phyloP scores from a whole-genome alignment of 2,329 filamentous ascomycete genomes.

The Sclerotinia minor region DNA sequence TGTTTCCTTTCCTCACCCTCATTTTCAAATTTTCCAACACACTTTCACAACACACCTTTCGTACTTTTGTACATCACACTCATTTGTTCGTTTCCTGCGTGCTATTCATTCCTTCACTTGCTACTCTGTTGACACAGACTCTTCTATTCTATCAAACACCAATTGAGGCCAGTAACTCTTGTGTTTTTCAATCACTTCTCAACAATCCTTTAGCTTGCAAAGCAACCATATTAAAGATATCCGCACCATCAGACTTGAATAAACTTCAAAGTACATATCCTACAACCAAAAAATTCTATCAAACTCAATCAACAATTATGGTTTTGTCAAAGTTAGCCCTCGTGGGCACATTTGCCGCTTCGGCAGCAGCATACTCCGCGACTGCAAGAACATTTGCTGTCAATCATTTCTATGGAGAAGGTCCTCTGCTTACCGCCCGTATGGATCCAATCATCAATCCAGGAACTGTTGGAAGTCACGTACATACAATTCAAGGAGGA shows the following conservation, averaged over 20 bases:
- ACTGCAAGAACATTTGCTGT: conserved; percentile 60
- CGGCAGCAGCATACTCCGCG: conserved; percentile 32
- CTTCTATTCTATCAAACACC: conserved; percentile 14
- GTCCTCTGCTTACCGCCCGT: conserved; percentile 61
- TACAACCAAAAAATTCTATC: neutral
- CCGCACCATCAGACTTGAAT: conserved; percentile 1
- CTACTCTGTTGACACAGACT: conserved; percentile 27
- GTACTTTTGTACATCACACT: conserved; percentile 18
- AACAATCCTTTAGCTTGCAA: conserved; percentile 33
- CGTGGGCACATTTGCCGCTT: conserved; percentile 32
- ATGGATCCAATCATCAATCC: conserved; percentile 75
- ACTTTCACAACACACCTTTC: neutral
- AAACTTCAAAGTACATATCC: conserved; percentile 17
- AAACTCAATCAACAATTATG: conserved; percentile 31
- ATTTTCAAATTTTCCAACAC: neutral
- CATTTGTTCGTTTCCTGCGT: conserved; percentile 19
- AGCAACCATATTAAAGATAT: conserved; percentile 24
- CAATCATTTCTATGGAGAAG: conserved; percentile 67
- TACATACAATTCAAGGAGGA: conserved; percentile 75
- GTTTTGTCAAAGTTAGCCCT: conserved; percentile 32
- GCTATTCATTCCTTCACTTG: conserved; percentile 31
- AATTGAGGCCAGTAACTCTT: conserved; percentile 39
- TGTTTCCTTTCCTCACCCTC: conserved; percentile 1
- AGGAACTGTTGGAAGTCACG: conserved; percentile 61
- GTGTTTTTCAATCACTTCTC: conserved; percentile 29